Evolutionary conservation across 23 red algal genomes (phyloP), one percentile per base, ranked within the genome.

Genomic region (Gracilariopsis chorda): DNA sequence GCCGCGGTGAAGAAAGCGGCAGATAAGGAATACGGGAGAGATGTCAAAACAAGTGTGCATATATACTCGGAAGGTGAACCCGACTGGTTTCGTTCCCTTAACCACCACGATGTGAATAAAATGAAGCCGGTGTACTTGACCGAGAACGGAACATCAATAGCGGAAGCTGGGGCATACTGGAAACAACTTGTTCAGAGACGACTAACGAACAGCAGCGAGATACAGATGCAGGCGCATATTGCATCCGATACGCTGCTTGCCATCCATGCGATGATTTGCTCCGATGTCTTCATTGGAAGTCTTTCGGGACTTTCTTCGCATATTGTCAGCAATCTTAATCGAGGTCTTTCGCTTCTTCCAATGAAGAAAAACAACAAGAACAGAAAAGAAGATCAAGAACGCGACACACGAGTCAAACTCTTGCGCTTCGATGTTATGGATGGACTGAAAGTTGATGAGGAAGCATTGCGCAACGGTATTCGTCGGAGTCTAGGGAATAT

Each of bases 231-330:
- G 2, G 30, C 63, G 45, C 62, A 45, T 23, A 72, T 88, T 33
- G 83, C 61, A 41, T 36, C 62, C 10, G 83, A 88, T 40, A 88
- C 83, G 7, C 40, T 88, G 32, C 9, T 16, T 2, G 42, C 64
- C 40, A 27, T 88, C 0, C 83, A 88, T 21, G 23, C 44, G 2
- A 88, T 88, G 83, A 9, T 53, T 4, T n/a, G 60, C 9, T 61
- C 83, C 21, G 83, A 88, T 37, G 55, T 88, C 3, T 88, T 88
- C 40, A 68, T 88, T 34, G 83, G 83, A 4, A 75, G 64, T 35
- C 44, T 47, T 20, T 62, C 51, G 4, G 65, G 83, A 11, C 36
- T 88, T 3, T 37, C 51, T 7, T 11, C 24, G 33, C 61, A 69
- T 25, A 42, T 75, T 34, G 63, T 75, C 12, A 6, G 30, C 19